Conservation (phyloP, 108 stramenopile species). For the Bacterosira constricta region DNA sequence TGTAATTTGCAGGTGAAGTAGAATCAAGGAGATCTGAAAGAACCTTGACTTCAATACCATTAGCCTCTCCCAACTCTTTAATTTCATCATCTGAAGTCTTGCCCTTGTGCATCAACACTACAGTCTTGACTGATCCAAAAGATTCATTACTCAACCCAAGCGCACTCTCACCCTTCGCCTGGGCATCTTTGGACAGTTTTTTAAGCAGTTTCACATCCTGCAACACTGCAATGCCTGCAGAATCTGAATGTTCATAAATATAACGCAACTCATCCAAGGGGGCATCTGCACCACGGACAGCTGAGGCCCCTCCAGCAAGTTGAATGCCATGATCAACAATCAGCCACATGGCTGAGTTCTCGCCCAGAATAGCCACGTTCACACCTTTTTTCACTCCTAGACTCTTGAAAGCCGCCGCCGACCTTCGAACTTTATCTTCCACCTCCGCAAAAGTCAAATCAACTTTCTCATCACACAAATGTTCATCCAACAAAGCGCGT, state of each 20-base stretch:
- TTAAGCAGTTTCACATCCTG: slow-evolving; percentile 75
- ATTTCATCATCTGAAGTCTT: slow-evolving; percentile 67
- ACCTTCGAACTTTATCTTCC: slow-evolving; percentile 60
- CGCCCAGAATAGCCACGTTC: slow-evolving; percentile 83
- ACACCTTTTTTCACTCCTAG: slow-evolving; percentile 67
- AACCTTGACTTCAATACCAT: slow-evolving; percentile 60
- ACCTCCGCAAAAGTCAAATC: slow-evolving; percentile 68
- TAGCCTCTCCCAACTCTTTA: slow-evolving; percentile 45
- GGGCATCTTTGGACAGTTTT: slow-evolving; percentile 66
- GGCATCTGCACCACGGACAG: slow-evolving; percentile 91
- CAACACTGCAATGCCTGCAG: slow-evolving; percentile 75
- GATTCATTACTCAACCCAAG: slow-evolving; percentile 74
- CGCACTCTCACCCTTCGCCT: slow-evolving; percentile 42
- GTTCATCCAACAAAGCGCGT: slow-evolving; percentile 81
- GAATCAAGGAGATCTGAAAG: slow-evolving; percentile 60
- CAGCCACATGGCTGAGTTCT: slow-evolving; percentile 88
- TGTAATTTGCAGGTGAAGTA: slow-evolving; percentile 30
- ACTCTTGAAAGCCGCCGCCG: slow-evolving; percentile 63
- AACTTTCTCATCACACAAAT: slow-evolving; percentile 69
- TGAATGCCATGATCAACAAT: slow-evolving; percentile 88
- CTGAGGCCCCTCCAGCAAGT: slow-evolving; percentile 72
- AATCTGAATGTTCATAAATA: slow-evolving; percentile 92
- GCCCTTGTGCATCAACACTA: slow-evolving; percentile 78
- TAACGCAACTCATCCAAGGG: slow-evolving; percentile 85
- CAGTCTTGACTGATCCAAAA: slow-evolving; percentile 68